Base-by-base conservation (phyloP, 441 rosid species). In the Gossypium davidsonii region DNA sequence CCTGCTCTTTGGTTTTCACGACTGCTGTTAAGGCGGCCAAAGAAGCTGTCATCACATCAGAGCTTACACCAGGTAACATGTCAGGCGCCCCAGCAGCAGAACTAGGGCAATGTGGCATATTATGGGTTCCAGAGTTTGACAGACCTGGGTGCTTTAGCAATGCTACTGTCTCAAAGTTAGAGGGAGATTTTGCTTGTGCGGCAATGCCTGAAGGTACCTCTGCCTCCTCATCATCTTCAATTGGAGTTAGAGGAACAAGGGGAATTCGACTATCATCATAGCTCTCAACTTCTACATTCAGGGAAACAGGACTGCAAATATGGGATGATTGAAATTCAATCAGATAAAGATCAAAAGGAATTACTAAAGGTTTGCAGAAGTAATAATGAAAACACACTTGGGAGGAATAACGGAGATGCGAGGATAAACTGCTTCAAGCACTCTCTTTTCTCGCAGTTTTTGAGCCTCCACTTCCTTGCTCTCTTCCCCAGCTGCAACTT, bases 361-460 rank as follows among this genome's bases (percentile, higher is more conserved):
- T 12, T 8, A 46, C 4, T 44, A 55, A 12, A 26, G 14, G 31
- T 3, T 5, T 0, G 8, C 46, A 34, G 1, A 58, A 66, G 46
- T 10, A 21, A 67, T 20, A 21, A 15, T 48, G 56, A 42, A 66
- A 62, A 17, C 14, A 26, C 79, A 87, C 88, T 73, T 75, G 52
- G 86, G 70, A 66, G 95, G 95, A 68, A 89, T 84, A 9, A 82
- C 80, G 25, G 87, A 85, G 66, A 77, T 68, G 31, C 82, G 85
- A 15, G 95, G 97, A 72, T 88, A 92, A 68, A 88, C 74, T 18
- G 89, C 89, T 87, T 88, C 91, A 28, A 86, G 79, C 71, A 80
- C 85, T 71, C 83, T 86, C 51, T 82, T 52, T 76, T 79, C 90
- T 44, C 98, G 83, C 48, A 75, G 82, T 55, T 77, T 78, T 78